Base-by-base conservation (phyloP, 805 yeast genomes). In the Candida yuanshanica region DNA sequence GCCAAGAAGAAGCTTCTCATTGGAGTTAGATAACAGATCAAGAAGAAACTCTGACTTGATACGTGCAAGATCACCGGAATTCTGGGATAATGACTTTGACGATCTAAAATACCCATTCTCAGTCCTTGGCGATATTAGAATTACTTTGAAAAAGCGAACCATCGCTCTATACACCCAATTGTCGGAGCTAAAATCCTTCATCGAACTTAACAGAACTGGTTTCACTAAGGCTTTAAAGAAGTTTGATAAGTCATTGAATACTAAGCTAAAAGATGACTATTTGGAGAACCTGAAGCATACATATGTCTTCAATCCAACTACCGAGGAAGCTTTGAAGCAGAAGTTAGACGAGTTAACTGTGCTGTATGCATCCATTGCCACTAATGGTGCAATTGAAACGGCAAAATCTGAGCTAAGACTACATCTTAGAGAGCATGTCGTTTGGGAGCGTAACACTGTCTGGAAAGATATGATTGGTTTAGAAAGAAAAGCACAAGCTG, bases 401-500 rank as follows among this genome's bases (percentile, higher is more conserved):
- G 84, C 90, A 1, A 66, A 65, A 39, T 53, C 58, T 32, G 77
- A 71, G 61, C 62, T 79, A 33, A 64, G 72, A 40, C 55, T 75
- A 44, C 74, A 77, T 65, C 64, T 91, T 48, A 72, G 97, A 48
- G 99, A 91, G 54, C 95, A 91, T 60, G 85, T 91, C 26, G 96
- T 90, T 16, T 91, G 96, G 95, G 98, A 91, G 64, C 75, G 99
- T 61, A 89, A 89, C 60, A 91, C 97, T 0, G 97, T 91, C 22
- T 91, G 99, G 99, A 81, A 93, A 58, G 97, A 91, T 62, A 81
- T 91, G 83, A 83, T 91, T 58, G 91, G 93, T 18, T 64, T 90
- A 52, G 96, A 90, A 59, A 75, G 96, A 51, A 85, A 85, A 53
- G 70, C 90, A 1, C 91, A 89, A 53, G 88, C 87, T 17, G 89